phyloP scores from a whole-genome alignment of 2,329 filamentous ascomycete genomes.

The Lecanosticta acicola region DNA sequence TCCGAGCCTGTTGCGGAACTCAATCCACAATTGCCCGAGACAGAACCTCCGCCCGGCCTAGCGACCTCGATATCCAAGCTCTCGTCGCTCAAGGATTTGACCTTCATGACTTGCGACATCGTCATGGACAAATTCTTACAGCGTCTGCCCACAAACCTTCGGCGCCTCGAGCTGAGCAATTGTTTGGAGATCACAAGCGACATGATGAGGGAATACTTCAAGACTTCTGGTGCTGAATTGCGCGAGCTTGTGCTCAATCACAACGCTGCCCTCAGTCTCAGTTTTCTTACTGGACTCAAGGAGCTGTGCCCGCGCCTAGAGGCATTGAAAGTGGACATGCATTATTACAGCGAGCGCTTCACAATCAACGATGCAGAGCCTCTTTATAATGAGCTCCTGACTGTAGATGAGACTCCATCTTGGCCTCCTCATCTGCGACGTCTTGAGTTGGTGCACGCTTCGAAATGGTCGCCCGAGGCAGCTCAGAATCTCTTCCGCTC shows the following conservation, averaged over 20 bases:
- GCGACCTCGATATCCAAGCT: slow-evolving; percentile 53
- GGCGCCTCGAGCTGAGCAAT: slow-evolving; percentile 67
- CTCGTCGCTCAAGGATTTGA: slow-evolving; percentile 59
- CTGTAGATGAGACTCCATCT: slow-evolving; percentile 58
- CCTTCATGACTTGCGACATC: slow-evolving; percentile 69
- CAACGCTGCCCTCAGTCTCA: slow-evolving; percentile 71
- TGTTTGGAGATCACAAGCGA: slow-evolving; percentile 69
- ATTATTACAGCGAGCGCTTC: slow-evolving; percentile 66
- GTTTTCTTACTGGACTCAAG: slow-evolving; percentile 64
- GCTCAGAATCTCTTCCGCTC: slow-evolving; percentile 76
- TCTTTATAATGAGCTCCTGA: slow-evolving; percentile 63
- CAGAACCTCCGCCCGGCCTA: slow-evolving; percentile 17
- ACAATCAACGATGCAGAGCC: slow-evolving; percentile 68
- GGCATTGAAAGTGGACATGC: slow-evolving; percentile 69
- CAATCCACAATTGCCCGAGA: background rate
- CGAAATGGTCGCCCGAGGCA: slow-evolving; percentile 63
- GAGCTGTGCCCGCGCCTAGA: slow-evolving; percentile 64
- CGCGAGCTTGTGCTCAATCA: slow-evolving; percentile 65
- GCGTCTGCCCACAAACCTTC: slow-evolving; percentile 60
- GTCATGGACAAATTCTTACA: slow-evolving; percentile 64
- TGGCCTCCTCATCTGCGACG: slow-evolving; percentile 71
- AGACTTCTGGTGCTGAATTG: slow-evolving; percentile 61
- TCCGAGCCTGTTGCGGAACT: slow-evolving; percentile 27
- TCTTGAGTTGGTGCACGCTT: slow-evolving; percentile 70
- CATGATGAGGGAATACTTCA: slow-evolving; percentile 60